Base-by-base conservation (phyloP, 305 asterid genomes). In the Caryopteris hybrid region DNA sequence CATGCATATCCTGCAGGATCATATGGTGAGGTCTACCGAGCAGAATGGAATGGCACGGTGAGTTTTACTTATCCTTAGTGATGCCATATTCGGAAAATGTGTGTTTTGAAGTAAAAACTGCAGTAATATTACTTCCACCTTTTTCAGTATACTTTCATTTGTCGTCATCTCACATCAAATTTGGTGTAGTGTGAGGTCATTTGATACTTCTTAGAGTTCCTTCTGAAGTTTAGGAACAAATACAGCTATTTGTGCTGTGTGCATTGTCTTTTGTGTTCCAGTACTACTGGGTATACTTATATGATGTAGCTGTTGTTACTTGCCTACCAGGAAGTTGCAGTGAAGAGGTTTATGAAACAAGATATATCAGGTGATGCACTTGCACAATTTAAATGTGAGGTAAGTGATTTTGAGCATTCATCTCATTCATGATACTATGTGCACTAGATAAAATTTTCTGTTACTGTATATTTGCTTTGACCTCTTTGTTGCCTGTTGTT, bases 21-120 rank as follows among this genome's bases (percentile, higher is more conserved):
- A 77, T 94, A 75, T 78, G 99, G 99, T 23, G 99, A 94, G 88
- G 99, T 94, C 77, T 89, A 91, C 75, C 87, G 91, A 58, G 89
- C 88, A 64, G 99, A 91, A 74, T 94, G 98, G 97, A 94, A 94
- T 78, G 94, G 96, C 82, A 94, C 97, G 31, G 99, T 93, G 78
- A 81, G 96, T 76, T 54, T 66, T 64, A 17, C 42, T 64, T 62
- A 71, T 48, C 68, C 23, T 55, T 20, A 50, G 22, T 69, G 21
- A 23, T 77, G 60, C 61, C 29, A 8, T 71, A 31, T 54, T 48
- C 60, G 25, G 58, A 31, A 16, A n/a, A 61, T 42, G 47, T 42
- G 47, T 54, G 52, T 43, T 45, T 46, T 72, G 47, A 31, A 46
- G 54, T 64, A 20, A 58, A 38, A 39, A 31, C 20, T 53, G 12